Evolutionary conservation across 1,139 yeast species (phyloP).

Genomic region (Yamadazyma blattariae): DNA sequence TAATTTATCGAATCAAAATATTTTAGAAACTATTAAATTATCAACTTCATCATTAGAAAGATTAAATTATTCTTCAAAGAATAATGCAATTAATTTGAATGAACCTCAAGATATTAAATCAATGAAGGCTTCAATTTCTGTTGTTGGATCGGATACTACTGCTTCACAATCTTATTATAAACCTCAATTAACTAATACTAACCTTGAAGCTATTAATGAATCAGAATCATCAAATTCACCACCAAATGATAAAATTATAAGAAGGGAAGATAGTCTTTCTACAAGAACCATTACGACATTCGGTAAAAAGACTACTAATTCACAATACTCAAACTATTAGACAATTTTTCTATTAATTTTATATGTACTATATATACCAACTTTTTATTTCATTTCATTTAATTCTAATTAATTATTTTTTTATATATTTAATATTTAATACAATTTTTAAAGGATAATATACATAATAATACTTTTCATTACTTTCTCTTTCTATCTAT

Average conservation of each 20-base stretch:
- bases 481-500: too few species aligned
- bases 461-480: constrained; percentile 1
- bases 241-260: constrained; percentile 1
- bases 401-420: too few species aligned
- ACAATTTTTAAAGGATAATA: constrained; percentile 1
- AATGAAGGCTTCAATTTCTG: constrained; percentile 21
- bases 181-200: constrained; percentile 1
- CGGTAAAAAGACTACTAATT: not conserved
- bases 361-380: too few species aligned
- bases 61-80: constrained; percentile 1
- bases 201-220: constrained; percentile 4
- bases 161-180: constrained; percentile 4
- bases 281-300: constrained; percentile 6
- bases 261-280: constrained; percentile 11
- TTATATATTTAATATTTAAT: not conserved
- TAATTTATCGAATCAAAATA: constrained; percentile 9
- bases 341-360: too few species aligned
- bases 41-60: constrained; percentile 4
- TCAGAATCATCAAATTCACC: not conserved
- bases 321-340: constrained; percentile 1
- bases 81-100: not conserved
- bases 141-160: constrained; percentile 13
- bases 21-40: constrained; percentile 9
- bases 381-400: too few species aligned
- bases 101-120: constrained; percentile 20